Percentiles rank a stretch among this genome's conserved stretches.
phyloP scores from a whole-genome alignment of 2,329 filamentous ascomycete species.

The Septoria petroselini region DNA sequence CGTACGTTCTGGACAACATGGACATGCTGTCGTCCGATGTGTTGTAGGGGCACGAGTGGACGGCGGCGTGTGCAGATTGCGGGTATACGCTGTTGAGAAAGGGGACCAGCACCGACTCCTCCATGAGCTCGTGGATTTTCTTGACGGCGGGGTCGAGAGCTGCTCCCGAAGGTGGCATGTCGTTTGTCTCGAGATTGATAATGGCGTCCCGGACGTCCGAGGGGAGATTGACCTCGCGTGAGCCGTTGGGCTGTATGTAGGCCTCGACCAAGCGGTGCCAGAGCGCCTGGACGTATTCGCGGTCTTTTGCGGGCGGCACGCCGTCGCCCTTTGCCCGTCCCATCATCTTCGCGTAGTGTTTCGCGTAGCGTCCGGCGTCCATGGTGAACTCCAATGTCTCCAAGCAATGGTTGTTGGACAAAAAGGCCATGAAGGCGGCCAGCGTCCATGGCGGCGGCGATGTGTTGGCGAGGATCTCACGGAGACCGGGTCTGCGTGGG shows the following conservation, averaged over 20 bases:
- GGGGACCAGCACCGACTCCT: conserved; percentile 88
- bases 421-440: conserved; percentile 89
- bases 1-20: conserved; percentile 40
- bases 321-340: conserved; percentile 47
- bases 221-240: conserved; percentile 86
- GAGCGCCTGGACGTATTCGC: conserved; percentile 69
- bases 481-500: conserved; percentile 66
- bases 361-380: conserved; percentile 81
- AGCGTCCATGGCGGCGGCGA: conserved; percentile 87
- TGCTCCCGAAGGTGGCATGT: conserved; percentile 68
- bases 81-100: conserved; percentile 71
- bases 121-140: conserved; percentile 95
- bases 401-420: conserved; percentile 94
- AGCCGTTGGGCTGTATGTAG: conserved; percentile 82
- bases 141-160: conserved; percentile 76
- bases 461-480: conserved; percentile 82
- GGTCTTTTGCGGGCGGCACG: conserved; percentile 55
- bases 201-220: conserved; percentile 79
- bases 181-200: conserved; percentile 57
- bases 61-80: conserved; percentile 46
- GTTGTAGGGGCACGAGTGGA: conserved; percentile 44
- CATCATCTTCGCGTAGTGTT: conserved; percentile 60
- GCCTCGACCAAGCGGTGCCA: conserved; percentile 87
- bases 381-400: conserved; percentile 96
- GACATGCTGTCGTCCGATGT: conserved; percentile 36